Percentiles rank a stretch among this genome's conserved stretches.
Conservation (phyloP, 2,329 filamentous ascomycete genomes). For the Lachnum nothofagi region DNA sequence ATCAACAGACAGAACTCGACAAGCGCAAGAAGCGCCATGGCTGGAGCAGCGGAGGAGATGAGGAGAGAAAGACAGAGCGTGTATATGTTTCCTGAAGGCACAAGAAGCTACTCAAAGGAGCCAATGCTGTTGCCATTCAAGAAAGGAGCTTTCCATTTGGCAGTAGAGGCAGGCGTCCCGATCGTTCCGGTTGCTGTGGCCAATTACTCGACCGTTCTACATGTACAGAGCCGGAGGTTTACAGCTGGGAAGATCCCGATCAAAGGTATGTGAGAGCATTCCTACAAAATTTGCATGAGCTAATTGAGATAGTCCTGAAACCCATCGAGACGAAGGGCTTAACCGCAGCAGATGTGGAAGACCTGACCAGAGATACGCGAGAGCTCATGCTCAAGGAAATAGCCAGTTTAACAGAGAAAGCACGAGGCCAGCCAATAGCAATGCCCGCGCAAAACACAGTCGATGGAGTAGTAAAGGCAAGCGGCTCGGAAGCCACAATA, state of each 20-base stretch:
- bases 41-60: slow-evolving; percentile 77
- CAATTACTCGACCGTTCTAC: slow-evolving; percentile 72
- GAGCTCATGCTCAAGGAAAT: slow-evolving; percentile 72
- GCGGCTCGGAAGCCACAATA: slow-evolving; percentile 23
- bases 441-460: slow-evolving; percentile 21
- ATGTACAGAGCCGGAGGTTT: slow-evolving; percentile 60
- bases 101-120: slow-evolving; percentile 78
- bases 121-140: slow-evolving; percentile 90
- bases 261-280: slow-evolving; percentile 52
- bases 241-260: slow-evolving; percentile 66
- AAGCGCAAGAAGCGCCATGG: slow-evolving; percentile 80
- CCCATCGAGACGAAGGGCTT: slow-evolving; percentile 73
- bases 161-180: slow-evolving; percentile 86
- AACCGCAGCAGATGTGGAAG: slow-evolving; percentile 71
- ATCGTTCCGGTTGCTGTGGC: slow-evolving; percentile 80
- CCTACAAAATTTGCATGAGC: not conserved
- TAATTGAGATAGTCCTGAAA: slow-evolving; percentile 57
- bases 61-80: slow-evolving; percentile 66
- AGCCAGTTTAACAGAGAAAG: slow-evolving; percentile 48
- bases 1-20: slow-evolving; percentile 84
- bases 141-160: slow-evolving; percentile 96
- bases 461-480: slow-evolving; percentile 28
- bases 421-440: slow-evolving; percentile 37
- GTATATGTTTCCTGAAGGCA: slow-evolving; percentile 89
- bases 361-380: slow-evolving; percentile 60